These are phyloP conservation scores for Trichaptum fuscoviolaceum DNA, from an alignment of 768 basidiomycete species.

Conservation along the genomic window DNA sequence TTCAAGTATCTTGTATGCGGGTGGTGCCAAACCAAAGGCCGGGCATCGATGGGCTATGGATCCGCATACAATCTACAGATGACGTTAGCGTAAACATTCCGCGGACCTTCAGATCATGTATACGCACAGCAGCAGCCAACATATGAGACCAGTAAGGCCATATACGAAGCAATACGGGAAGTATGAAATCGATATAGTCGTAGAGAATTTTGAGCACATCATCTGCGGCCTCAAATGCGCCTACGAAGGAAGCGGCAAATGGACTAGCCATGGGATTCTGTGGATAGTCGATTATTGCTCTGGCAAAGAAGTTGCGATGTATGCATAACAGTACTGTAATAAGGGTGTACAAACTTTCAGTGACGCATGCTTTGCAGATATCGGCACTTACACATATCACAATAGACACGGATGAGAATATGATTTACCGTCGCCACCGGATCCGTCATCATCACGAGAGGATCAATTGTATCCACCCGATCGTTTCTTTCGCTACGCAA, in stretches of 20 bases:
- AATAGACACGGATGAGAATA: background rate
- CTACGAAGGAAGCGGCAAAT: conserved; percentile 61
- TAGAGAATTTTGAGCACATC: background rate
- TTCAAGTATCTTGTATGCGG: background rate
- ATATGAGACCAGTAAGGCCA: background rate
- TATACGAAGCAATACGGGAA: background rate
- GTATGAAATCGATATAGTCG: background rate
- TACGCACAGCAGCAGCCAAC: background rate
- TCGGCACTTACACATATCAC: background rate
- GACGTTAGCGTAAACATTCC: background rate
- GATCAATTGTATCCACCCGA: background rate
- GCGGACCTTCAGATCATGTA: background rate
- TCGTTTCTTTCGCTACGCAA: background rate
- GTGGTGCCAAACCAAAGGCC: background rate
- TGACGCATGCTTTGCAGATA: background rate
- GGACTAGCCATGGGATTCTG: conserved; percentile 58
- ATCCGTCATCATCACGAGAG: background rate
- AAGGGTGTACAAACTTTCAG: background rate
- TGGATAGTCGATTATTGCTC: conserved; percentile 64
- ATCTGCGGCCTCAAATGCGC: conserved; percentile 43
- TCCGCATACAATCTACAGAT: background rate
- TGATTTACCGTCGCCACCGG: background rate
- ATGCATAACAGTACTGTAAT: conserved; percentile 52
- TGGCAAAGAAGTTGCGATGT: conserved; percentile 65
- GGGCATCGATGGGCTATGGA: background rate